phyloP scores from a whole-genome alignment of 345 rosid genomes.

The Nephelium lappaceum region DNA sequence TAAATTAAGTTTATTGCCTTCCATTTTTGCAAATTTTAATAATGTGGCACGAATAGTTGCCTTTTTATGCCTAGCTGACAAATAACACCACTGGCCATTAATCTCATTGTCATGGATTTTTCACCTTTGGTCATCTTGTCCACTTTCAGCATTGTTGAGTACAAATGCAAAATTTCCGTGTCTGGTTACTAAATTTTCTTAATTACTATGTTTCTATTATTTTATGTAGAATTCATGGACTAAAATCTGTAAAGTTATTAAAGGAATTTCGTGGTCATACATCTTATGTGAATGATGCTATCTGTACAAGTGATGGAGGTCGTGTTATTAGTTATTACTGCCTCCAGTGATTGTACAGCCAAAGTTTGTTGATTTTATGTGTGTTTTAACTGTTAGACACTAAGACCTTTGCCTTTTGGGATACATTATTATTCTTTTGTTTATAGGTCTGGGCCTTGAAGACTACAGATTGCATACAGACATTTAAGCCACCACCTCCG shows the following conservation, averaged over 20 bases:
- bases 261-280: slow-evolving; percentile 95
- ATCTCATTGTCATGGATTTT: neutral
- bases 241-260: slow-evolving; percentile 93
- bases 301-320: slow-evolving; percentile 86
- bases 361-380: slow-evolving; percentile 45
- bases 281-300: slow-evolving; percentile 90
- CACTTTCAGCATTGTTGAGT: neutral
- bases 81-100: neutral
- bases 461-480: slow-evolving; percentile 91
- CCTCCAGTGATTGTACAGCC: slow-evolving; percentile 90
- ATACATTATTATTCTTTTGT: neutral
- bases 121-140: neutral
- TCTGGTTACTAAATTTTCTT: neutral
- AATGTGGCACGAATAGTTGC: neutral
- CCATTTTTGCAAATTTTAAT: neutral
- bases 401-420: neutral
- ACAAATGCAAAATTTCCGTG: neutral
- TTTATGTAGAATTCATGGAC: slow-evolving; percentile 82
- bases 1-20: slow-evolving; percentile 11
- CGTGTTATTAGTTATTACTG: slow-evolving; percentile 89
- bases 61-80: neutral
- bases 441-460: slow-evolving; percentile 93
- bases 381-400: slow-evolving; percentile 1
- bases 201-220: neutral
- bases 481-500: slow-evolving; percentile 95